Base-by-base conservation (phyloP, 73 alveolate species). In the Paramecium biaurelia region DNA sequence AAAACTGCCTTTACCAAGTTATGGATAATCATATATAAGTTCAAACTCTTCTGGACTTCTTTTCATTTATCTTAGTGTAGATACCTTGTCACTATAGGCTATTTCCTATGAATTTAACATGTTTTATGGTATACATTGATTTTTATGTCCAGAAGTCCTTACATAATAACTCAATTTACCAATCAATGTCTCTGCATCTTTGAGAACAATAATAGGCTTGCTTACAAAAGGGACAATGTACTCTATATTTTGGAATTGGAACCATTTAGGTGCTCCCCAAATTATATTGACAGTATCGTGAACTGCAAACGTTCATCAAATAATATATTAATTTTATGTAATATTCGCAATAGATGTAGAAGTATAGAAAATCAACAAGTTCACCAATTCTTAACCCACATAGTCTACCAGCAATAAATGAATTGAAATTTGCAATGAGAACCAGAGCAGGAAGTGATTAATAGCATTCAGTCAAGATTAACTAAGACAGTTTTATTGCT, bases 1-100 rank as follows among this genome's bases (percentile, higher is more conserved):
- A 70, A 70, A 89, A 53, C 92, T 70, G 2, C 94, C 94, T 49
- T 89, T 23, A 7, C 94, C 94, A 9, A 89, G 68, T 42, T 58
- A 49, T 30, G 93, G 86, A 79, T 79, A 43, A 79, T 79, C 76
- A 43, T 79, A 47, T 37, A 79, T 41, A n/a, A 43, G 26, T 79
- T 79, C 90, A 42, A 79, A 79, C 41, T 79, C 90, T 14, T 79
- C 90, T 12, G 90, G 76, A 42, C 67, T 43, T 79, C 90, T 41
- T 45, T 79, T 79, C 90, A 79, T 79, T 41, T 79, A 45, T 45
- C 90, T 79, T 24, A 79, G 14, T 0, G 90, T 79, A 4, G 90
- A 79, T 12, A 47, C 90, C 47, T 79, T 79, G 18, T 79, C 90
- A 26, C 76, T 43, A 45, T 79, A 43, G 5, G 90, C 90, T n/a